Conservation (phyloP, 495 filamentous ascomycete species). For the Trichoderma parareesei region DNA sequence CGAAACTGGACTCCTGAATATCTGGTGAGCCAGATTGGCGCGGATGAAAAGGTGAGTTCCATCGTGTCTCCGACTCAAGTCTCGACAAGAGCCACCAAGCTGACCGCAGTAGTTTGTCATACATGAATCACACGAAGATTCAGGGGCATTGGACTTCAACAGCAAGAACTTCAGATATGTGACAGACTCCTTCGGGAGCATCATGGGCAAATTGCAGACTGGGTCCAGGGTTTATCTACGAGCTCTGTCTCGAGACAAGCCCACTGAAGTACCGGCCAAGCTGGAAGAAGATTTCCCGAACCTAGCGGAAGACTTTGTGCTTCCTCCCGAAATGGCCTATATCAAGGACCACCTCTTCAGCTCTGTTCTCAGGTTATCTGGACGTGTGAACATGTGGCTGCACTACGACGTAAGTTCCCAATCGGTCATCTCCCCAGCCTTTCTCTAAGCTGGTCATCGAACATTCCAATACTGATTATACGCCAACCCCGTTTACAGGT, state of each 20-base stretch:
- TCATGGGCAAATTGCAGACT: slow-evolving; percentile 50
- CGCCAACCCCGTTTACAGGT: slow-evolving; percentile 36
- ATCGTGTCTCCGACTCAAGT: neutral
- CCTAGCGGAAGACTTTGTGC: slow-evolving; percentile 58
- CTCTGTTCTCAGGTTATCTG: slow-evolving; percentile 71
- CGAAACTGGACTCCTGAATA: slow-evolving; percentile 61
- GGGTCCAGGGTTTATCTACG: slow-evolving; percentile 69
- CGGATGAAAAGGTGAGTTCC: slow-evolving; percentile 49
- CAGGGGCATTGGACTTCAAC: slow-evolving; percentile 67
- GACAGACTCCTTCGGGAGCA: slow-evolving; percentile 58
- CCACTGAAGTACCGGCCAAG: slow-evolving; percentile 58
- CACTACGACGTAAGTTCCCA: slow-evolving; percentile 68
- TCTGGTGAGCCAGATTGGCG: slow-evolving; percentile 55
- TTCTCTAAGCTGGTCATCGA: neutral
- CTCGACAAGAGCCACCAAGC: neutral
- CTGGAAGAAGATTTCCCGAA: slow-evolving; percentile 62
- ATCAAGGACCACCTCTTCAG: slow-evolving; percentile 61
- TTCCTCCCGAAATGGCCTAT: slow-evolving; percentile 56
- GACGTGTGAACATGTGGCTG: slow-evolving; percentile 81
- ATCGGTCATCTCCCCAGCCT: neutral
- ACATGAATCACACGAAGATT: slow-evolving; percentile 53
- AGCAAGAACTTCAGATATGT: slow-evolving; percentile 74
- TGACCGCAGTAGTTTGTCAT: slow-evolving; percentile 53
- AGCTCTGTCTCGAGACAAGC: slow-evolving; percentile 59
- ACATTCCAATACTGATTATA: too few species aligned